Base-by-base conservation (phyloP, 148 eudicot species). In the Gaultheria prostrata region DNA sequence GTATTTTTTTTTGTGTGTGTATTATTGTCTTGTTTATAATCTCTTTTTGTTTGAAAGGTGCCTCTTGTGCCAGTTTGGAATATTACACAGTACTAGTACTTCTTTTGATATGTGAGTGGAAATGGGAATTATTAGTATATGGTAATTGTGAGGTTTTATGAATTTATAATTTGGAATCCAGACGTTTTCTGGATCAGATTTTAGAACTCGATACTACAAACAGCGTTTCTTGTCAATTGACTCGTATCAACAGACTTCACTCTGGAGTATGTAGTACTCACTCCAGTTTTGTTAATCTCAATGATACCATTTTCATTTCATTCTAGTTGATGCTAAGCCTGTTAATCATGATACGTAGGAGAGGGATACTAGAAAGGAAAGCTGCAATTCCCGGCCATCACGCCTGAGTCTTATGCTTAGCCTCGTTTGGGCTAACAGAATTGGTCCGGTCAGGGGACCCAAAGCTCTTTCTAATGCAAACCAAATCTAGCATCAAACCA, bases 81-180 rank as follows among this genome's bases (percentile, higher is more conserved):
- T 75, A 50, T 54, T 91, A n/a, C n/a, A n/a, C n/a, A n/a, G 90
- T 88, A 88, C 82, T n/a, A 88, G 88, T 85, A 35, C 26, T 81
- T 57, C 53, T 82, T 28, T 57, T 70, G 57, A 57, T 35, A 5
- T 75, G 9, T 24, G 26, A 78, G 24, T 18, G 46, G 65, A 32
- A 65, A 69, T 83, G n/a, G 83, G 54, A n/a, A n/a, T n/a, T n/a
- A n/a, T n/a, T n/a, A n/a, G n/a, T 71, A 7, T 17, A 48, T 20
- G 1, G 48, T 3, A 18, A 39, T 21, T 21, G 28, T 5, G 32
- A 35, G 4, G 10, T 14, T 71, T 10, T 65, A 6, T 39, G 43
- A 39, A 39, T 39, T 39, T 39, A 39, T 5, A 39, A 39, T 35
- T 4, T 35, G 6, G 26, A 20, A 21, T 39, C 20, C 77, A 73